A percentile compares a stretch with the other conserved stretches of the same genome.
These are phyloP conservation scores for Cylindrodendrum hubeiense DNA, from an alignment of 2,329 filamentous ascomycete species.

Conservation along the genomic window DNA sequence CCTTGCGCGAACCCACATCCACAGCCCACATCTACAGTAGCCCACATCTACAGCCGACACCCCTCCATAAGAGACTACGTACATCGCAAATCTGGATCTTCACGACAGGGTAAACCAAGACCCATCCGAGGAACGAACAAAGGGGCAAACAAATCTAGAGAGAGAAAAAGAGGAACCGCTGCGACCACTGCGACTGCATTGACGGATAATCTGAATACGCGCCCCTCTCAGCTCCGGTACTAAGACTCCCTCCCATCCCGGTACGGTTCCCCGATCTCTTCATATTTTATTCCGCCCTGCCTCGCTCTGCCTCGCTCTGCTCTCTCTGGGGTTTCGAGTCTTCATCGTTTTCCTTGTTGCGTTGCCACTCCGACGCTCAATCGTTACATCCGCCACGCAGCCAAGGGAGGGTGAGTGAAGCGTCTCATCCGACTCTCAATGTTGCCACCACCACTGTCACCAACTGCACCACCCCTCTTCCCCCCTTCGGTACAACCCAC, in stretches of 20 bases:
- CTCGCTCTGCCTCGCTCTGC: neutral
- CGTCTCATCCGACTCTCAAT: neutral
- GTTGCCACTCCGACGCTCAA: slow-evolving; percentile 3
- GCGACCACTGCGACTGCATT: neutral
- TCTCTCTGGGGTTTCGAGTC: neutral
- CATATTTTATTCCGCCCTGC: neutral
- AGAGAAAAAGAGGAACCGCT: neutral
- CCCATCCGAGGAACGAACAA: neutral
- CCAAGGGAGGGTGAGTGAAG: slow-evolving; percentile 12
- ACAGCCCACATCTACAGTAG: neutral
- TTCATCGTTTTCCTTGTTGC: neutral
- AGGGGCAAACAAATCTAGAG: neutral
- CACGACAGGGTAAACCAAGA: neutral
- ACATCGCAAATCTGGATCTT: neutral
- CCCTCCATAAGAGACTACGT: neutral
- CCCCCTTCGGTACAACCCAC: neutral
- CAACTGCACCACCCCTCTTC: neutral
- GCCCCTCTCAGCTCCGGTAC: neutral
- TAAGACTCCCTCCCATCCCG: neutral
- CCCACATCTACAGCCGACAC: neutral
- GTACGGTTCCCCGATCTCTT: neutral
- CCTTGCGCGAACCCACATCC: neutral
- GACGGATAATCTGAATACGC: neutral
- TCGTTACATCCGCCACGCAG: slow-evolving; percentile 15
- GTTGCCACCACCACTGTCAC: neutral